Evolutionary conservation across 805 yeast genomes (phyloP).

Genomic region (Candida sakaeoensis): DNA sequence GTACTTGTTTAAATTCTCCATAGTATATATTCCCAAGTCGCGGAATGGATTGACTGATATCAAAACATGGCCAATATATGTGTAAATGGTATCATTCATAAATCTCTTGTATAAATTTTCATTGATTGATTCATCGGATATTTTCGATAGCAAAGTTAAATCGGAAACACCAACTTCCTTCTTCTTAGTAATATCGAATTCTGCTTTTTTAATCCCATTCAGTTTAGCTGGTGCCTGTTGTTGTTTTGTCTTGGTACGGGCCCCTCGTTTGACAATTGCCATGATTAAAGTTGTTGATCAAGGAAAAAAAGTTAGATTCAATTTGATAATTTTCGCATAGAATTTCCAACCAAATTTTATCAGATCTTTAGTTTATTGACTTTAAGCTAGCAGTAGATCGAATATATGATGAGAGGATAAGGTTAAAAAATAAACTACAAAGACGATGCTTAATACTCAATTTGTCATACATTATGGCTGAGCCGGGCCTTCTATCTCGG

Average conservation of each 20-base stretch:
- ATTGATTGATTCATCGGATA: constrained; percentile 88
- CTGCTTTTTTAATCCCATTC: constrained; percentile 66
- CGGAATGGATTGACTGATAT: constrained; percentile 96
- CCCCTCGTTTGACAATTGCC: constrained; percentile 79
- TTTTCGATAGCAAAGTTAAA: constrained; percentile 80
- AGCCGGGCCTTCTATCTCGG: not conserved
- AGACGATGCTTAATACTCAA: too few relatives aligned
- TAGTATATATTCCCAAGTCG: constrained; percentile 93
- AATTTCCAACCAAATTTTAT: too few relatives aligned
- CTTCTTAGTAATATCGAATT: constrained; percentile 81
- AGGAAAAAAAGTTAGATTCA: not conserved
- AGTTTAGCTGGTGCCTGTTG: constrained; percentile 53
- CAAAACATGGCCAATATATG: constrained; percentile 90
- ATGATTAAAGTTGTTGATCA: constrained; percentile 27
- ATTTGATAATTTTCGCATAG: not conserved
- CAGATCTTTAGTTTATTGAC: too few relatives aligned
- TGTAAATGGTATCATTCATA: constrained; percentile 84
- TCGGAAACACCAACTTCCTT: constrained; percentile 99
- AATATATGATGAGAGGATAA: not conserved
- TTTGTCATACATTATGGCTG: not conserved
- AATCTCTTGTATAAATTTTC: constrained; percentile 88
- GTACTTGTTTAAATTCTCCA: constrained; percentile 67
- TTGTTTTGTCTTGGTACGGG: constrained; percentile 51
- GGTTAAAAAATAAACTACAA: too few relatives aligned
- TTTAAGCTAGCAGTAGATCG: not conserved